These are phyloP conservation scores for Gossypium schwendimanii DNA, from an alignment of 441 rosid genomes.

Conservation along the genomic window DNA sequence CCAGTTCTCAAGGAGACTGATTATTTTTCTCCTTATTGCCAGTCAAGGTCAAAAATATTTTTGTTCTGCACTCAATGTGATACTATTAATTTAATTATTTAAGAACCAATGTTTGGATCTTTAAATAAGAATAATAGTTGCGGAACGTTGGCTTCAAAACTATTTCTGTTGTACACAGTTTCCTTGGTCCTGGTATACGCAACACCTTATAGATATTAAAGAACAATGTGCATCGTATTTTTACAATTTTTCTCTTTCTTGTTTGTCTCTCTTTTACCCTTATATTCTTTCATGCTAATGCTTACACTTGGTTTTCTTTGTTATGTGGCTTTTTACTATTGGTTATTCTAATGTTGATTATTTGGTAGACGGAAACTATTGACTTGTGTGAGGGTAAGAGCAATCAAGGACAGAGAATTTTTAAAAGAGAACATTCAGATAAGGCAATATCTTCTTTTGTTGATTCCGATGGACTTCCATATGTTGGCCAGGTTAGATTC, in stretches of 20 bases:
- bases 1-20: neutral
- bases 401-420: conserved; percentile 37
- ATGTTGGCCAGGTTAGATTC: conserved; percentile 76
- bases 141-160: neutral
- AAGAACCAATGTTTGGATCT: neutral
- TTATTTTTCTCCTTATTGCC: neutral
- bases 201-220: neutral
- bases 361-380: conserved; percentile 74
- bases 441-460: conserved; percentile 43
- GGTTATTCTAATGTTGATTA: neutral
- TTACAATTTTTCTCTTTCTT: neutral
- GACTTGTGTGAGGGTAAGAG: conserved; percentile 59
- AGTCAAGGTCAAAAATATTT: neutral
- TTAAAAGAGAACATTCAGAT: conserved; percentile 49
- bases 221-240: neutral
- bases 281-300: neutral
- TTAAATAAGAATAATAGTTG: neutral
- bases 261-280: neutral
- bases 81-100: neutral
- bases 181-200: neutral
- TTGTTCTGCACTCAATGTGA: neutral
- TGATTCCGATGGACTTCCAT: conserved; percentile 93
- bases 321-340: neutral
- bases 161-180: neutral
- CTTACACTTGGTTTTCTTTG: neutral